Evolutionary conservation across 768 basidiomycete genomes (phyloP), one percentile per base, ranked within the genome.

Genomic region (Hericium erinaceus): DNA sequence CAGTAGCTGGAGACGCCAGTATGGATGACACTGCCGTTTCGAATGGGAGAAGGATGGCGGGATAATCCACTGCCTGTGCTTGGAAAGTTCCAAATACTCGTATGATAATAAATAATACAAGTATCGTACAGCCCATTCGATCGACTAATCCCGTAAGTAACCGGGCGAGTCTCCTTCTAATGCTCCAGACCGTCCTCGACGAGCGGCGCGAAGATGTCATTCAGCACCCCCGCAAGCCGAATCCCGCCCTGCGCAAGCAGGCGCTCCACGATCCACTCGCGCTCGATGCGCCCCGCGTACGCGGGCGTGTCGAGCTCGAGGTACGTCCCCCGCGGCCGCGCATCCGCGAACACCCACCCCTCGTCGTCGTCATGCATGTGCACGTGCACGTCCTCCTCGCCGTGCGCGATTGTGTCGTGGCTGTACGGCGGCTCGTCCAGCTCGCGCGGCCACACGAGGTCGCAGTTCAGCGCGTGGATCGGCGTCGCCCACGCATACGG

Each of bases 211-310:
- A 90, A 89, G 13, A 93, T 72, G 65, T 78, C 83, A 65, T 97
- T 97, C 61, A 98, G 71, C 11, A 89, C 70, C 0, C 83, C 90
- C 1, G 94, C 95, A 24, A 95, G 82, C 22, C 95, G 77, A 33
- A 95, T 73, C 1, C 93, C 95, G 0, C 74, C 93, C 74, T 87
- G 87, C 0, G 89, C 86, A 40, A 98, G 73, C 62, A 97, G 67
- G 71, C 82, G 82, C 76, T 97, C 93, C 2, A 98, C 64, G 39
- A 93, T 71, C 78, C 85, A 83, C 58, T 80, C 72, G 22, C 82
- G 71, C 59, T 74, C 75, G 62, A 98, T 83, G 40, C 72, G 71
- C 0, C 88, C 90, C 1, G 85, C 73, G 65, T 97, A 98, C 54
- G 83, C 73, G 0, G 89, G 83, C 15, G 89, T 93, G 68, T 93